A percentile compares a stretch with the other conserved stretches of the same genome.
Conservation (phyloP, 768 basidiomycete genomes). For the Lactarius pseudohatsudake region DNA sequence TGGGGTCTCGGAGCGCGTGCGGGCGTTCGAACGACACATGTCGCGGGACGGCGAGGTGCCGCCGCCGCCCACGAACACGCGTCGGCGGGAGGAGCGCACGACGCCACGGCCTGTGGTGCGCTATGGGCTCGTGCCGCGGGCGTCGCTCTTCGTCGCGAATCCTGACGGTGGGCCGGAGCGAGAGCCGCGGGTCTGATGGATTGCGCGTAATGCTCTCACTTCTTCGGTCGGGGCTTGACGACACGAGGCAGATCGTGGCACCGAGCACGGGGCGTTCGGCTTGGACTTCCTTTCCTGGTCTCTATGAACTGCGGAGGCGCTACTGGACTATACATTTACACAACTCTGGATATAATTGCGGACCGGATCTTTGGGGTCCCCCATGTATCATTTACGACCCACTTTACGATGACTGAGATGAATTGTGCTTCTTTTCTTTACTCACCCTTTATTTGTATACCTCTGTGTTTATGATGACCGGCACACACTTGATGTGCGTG, state of each 20-base stretch:
- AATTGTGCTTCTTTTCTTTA: not conserved
- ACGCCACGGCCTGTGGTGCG: slow-evolving; percentile 39
- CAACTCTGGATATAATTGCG: not conserved
- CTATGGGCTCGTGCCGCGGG: slow-evolving; percentile 65
- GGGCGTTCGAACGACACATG: slow-evolving; percentile 56
- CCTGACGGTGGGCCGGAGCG: slow-evolving; percentile 45
- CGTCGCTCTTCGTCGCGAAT: slow-evolving; percentile 72
- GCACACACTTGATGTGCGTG: slow-evolving; percentile 18
- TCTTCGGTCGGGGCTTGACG: not conserved
- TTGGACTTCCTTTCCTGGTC: not conserved
- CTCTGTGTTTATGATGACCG: slow-evolving; percentile 1
- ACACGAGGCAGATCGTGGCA: not conserved
- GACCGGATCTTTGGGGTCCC: not conserved
- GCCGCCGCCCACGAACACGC: slow-evolving; percentile 43
- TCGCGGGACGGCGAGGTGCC: slow-evolving; percentile 45
- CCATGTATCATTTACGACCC: slow-evolving; percentile 12
- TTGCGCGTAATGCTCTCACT: not conserved
- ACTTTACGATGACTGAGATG: not conserved
- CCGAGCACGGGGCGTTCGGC: not conserved
- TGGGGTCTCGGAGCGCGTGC: slow-evolving; percentile 51
- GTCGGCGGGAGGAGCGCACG: slow-evolving; percentile 44
- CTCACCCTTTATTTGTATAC: slow-evolving; percentile 5
- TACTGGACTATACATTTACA: slow-evolving; percentile 2
- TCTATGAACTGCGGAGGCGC: slow-evolving; percentile 1
- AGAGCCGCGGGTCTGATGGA: slow-evolving; percentile 28